Base-by-base conservation (phyloP, 2,329 filamentous ascomycete genomes). In the Zymoseptoria pseudotritici region DNA sequence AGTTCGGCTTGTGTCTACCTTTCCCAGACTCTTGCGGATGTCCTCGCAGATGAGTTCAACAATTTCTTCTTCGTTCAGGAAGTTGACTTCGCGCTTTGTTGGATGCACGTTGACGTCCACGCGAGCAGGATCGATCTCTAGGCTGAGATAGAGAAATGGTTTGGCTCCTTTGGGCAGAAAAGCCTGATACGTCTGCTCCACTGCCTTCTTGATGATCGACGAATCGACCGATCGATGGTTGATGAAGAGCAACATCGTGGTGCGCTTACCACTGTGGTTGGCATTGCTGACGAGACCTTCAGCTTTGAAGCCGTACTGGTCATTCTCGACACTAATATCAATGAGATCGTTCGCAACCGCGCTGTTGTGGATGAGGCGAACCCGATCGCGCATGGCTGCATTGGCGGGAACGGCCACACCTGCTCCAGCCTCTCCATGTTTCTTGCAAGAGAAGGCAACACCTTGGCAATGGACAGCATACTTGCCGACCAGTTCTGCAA, bases 61-160 rank as follows among this genome's bases (percentile, higher is more conserved):
- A 53, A 99, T 96, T 67, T 99, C 94, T 64, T 99, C 94, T 72
- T 99, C 94, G 63, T 97, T 96, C 21, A 99, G 80, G 68, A 99
- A 97, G 70, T 97, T 94, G 20, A 99, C 94, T 72, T 99, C 93
- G 55, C 91, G 83, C 74, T 99, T 99, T 0, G 94, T 99, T 0
- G 94, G 94, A 73, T 99, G 94, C 0, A 99, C 89, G 67, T 99
- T 99, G 71, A 99, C 95, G 73, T 99, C 94, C 3, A 99, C 91
- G 57, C 93, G 83, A 24, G 88, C 85, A 1, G 94, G 93, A 67
- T 97, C 92, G 59, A 99, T 96, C 61, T 96, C 89, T 2, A 99
- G 81, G 70, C 88, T 94, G 24, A 99, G 80, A 71, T 99, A 99
- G 59, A 93, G 80, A 72, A 97, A 99, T 0, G 94, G 94, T 71